These are phyloP conservation scores for Asterella californica DNA, from an alignment of 225 moss, liverwort and hornwort species.

Conservation along the genomic window DNA sequence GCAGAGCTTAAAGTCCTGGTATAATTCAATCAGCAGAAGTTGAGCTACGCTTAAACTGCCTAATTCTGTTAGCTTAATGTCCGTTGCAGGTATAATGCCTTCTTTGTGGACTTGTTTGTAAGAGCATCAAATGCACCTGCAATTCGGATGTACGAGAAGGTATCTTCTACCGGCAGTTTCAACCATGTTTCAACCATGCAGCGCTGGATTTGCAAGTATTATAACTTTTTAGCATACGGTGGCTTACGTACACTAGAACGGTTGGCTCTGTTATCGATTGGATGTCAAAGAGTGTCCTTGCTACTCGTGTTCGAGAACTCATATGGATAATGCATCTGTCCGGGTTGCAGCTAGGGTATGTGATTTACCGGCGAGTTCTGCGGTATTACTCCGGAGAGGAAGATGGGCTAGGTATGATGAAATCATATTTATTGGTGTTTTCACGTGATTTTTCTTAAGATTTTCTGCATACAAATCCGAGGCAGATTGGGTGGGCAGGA, in stretches of 20 bases:
- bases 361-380: slow-evolving; percentile 69
- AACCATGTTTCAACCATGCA: background rate
- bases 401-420: slow-evolving; percentile 60
- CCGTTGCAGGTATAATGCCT: slow-evolving; percentile 47
- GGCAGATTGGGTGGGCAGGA: background rate
- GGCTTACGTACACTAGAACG: background rate
- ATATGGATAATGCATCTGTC: background rate
- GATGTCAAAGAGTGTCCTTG: background rate
- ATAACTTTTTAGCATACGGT: background rate
- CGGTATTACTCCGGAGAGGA: slow-evolving; percentile 68
- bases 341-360: slow-evolving; percentile 57
- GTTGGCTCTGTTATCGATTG: background rate
- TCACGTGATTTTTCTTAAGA: too few relatives aligned
- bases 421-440: background rate
- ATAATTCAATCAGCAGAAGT: background rate
- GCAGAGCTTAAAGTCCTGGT: background rate
- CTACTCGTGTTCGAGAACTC: background rate
- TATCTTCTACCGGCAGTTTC: background rate
- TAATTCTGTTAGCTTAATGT: background rate
- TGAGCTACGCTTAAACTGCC: background rate
- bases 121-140: slow-evolving; percentile 73
- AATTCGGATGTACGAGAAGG: slow-evolving; percentile 71
- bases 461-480: background rate
- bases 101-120: slow-evolving; percentile 72
- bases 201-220: background rate